Conservation (phyloP, 164 flowering plant genomes). For the Tinospora cordifolia region DNA sequence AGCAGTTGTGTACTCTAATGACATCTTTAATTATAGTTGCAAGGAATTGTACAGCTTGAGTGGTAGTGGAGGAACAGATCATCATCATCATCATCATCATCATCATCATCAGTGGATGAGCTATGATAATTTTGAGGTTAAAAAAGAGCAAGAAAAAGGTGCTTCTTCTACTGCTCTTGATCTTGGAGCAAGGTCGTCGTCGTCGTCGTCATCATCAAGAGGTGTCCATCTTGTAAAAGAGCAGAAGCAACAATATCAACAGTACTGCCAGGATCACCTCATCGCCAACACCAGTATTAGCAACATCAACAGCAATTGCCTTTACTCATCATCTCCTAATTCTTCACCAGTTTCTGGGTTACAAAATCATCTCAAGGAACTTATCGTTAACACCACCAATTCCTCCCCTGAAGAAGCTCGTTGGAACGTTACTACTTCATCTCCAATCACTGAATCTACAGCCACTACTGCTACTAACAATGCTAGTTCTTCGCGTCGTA, state of each 20-base stretch:
- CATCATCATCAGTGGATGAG: conserved; percentile 7
- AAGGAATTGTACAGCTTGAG: conserved; percentile 29
- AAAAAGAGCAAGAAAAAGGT: conserved; percentile 17
- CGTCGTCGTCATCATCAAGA: too few species aligned
- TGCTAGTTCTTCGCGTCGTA: conserved; percentile 17
- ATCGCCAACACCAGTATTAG: too few species aligned
- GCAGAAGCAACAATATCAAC: background rate
- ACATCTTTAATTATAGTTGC: conserved; percentile 28
- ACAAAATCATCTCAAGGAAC: background rate
- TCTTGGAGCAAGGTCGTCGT: too few species aligned
- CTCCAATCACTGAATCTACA: too few species aligned
- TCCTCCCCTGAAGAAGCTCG: background rate
- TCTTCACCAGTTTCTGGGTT: conserved; percentile 8
- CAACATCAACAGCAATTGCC: background rate
- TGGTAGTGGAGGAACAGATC: conserved; percentile 7
- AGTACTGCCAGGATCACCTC: background rate
- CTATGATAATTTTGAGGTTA: conserved; percentile 17
- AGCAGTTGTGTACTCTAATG: conserved; percentile 46
- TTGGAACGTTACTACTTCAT: too few species aligned
- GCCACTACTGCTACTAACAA: background rate
- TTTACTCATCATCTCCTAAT: conserved; percentile 2
- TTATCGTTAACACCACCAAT: background rate
- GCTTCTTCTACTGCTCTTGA: too few species aligned
- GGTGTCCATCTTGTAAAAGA: background rate
- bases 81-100: background rate